Evolutionary conservation across 2,329 filamentous ascomycete genomes (phyloP), one percentile per base, ranked within the genome.

Genomic region (Alternaria sp.): DNA sequence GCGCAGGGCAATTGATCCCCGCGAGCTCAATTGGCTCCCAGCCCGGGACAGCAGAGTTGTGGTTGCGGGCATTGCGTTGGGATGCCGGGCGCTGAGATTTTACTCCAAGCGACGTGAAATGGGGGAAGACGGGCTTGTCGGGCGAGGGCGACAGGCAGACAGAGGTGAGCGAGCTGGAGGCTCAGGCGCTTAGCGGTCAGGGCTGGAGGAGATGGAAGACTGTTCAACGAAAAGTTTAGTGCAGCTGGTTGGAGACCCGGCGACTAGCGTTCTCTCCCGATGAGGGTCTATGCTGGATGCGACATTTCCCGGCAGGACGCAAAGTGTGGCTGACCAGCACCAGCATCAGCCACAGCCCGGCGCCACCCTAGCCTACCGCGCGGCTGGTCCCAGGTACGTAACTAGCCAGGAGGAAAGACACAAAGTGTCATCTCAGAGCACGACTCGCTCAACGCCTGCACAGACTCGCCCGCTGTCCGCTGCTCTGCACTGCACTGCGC

Each of bases 61-160:
- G 60, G 76, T 68, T 54, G 86, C 85, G 79, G 86, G 85, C 86
- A 88, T 88, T 78, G 81, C 84, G 80, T 74, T 73, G 74, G 76
- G 75, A 77, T 74, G 75, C 70, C 58, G 55, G 54, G 68, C 69
- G 65, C 68, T 69, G 69, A 69, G 65, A 68, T 71, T 68, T 72
- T 69, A 61, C 66, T 63, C 59, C 60, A 64, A 60, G 64, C 60
- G 60, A 50, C 33, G 44, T 12, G 21, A 55, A 55, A 44, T 25
- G 25, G 33, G 37, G n/a, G 23, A 25, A 37, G 6, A 21, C 33
- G 49, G 20, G 30, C 50, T 60, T 30, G 53, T 55, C 50, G 43
- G 57, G 18, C 49, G 49, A 56, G 44, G 23, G 43, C 43, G 43
- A 55, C 50, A 56, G 37, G 58, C 54, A 44, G n/a, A 21, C 55